Evolutionary conservation across 768 basidiomycete genomes (phyloP).

Genomic region (Fomitopsis serialis): DNA sequence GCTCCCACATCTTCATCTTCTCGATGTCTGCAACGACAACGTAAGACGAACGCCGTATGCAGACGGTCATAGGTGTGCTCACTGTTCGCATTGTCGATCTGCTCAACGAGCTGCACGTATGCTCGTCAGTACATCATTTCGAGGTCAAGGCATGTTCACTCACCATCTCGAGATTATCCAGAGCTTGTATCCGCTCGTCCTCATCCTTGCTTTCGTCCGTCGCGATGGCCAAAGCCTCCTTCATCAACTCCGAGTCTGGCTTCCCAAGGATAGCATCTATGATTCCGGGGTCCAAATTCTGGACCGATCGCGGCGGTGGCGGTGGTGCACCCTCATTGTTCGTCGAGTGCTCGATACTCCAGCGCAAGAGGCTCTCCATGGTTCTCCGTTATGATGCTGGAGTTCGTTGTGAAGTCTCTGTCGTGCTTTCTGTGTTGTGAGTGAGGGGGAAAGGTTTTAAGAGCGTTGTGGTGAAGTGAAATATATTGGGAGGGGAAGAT

Average conservation of each 20-base stretch:
- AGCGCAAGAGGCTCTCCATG: slow-evolving; percentile 78
- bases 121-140: neutral
- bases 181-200: slow-evolving; percentile 56
- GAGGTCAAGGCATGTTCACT: slow-evolving; percentile 9
- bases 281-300: slow-evolving; percentile 73
- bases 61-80: slow-evolving; percentile 6
- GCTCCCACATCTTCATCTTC: slow-evolving; percentile 74
- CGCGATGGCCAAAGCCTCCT: slow-evolving; percentile 66
- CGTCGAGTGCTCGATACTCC: slow-evolving; percentile 72
- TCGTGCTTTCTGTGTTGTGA: slow-evolving; percentile 1
- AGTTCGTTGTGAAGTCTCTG: neutral
- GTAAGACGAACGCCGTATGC: neutral
- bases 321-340: slow-evolving; percentile 26
- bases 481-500: slow-evolving; percentile 2
- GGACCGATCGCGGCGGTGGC: slow-evolving; percentile 27
- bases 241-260: slow-evolving; percentile 79
- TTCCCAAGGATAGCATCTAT: slow-evolving; percentile 84
- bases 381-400: neutral
- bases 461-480: neutral
- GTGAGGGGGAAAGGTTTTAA: neutral
- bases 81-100: slow-evolving; percentile 91
- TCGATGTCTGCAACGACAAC: slow-evolving; percentile 51
- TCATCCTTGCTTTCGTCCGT: slow-evolving; percentile 49
- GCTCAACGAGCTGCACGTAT: slow-evolving; percentile 63
- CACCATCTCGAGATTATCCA: slow-evolving; percentile 89